Base-by-base conservation (phyloP, 176 grass and related monocot species). In the Cenchrus purpureus region DNA sequence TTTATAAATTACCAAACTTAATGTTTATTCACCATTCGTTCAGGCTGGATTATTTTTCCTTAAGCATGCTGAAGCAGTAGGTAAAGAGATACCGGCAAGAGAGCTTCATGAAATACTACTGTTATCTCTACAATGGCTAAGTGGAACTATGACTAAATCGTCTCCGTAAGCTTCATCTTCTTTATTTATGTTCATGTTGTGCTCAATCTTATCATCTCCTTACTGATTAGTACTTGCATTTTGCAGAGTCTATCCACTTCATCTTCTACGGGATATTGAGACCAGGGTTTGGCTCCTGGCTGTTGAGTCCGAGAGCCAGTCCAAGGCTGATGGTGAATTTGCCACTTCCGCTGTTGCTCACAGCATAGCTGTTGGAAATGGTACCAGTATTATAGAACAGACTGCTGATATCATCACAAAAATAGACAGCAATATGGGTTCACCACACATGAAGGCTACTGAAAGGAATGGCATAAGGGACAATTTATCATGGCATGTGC, bases 261-360 rank as follows among this genome's bases (percentile, higher is more conserved):
- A 95, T 94, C 88, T 98, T 88, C 85, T 98, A 51, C 87, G 93
- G 65, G 96, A 98, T 85, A 98, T 98, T 66, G 96, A 98, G 73
- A 98, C 96, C 83, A 88, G 96, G 91, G 93, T 98, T 63, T 98
- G 96, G 96, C 96, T 98, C 72, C 83, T 98, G 71, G 93, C 96
- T 65, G 93, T 98, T 22, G 96, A 98, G 83, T 93, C 91, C 86
- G 96, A 98, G 91, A 89, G 73, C 79, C 91, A 92, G 57, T 90
- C 79, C 43, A 94, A 90, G 61, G 79, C 78, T 86, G 96, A 90
- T 84, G 80, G 86, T 64, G 92, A 93, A 82, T 87, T 77, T 59
- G 65, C 85, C 70, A 74, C 88, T 72, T 73, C 87, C 15, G 74
- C 64, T 82, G 81, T 85, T 70, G 70, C 86, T 79, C 96, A 94